Evolutionary conservation across 345 rosid genomes (phyloP).

Genomic region (Bretschneidera sinensis): DNA sequence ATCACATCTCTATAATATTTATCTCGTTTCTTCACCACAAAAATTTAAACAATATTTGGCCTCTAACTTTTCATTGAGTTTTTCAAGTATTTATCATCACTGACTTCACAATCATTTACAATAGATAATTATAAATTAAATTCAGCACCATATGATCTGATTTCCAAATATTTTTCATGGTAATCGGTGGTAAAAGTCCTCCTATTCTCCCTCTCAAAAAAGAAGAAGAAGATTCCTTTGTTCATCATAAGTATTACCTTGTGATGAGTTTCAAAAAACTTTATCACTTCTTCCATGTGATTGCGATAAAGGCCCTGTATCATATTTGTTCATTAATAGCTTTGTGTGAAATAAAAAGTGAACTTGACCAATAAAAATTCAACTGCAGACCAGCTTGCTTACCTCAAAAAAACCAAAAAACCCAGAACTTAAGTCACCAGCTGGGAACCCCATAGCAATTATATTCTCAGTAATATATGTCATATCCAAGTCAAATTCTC

Average conservation of each 20-base stretch:
- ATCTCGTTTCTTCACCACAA: too few species aligned
- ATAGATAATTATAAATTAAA: too few species aligned
- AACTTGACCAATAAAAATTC: conserved; percentile 8
- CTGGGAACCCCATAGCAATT: conserved; percentile 97
- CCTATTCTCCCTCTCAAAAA: not conserved
- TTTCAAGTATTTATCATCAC: too few species aligned
- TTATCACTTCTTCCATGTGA: conserved; percentile 96
- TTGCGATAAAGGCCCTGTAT: conserved; percentile 85
- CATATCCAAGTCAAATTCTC: conserved; percentile 67
- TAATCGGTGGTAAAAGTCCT: not conserved
- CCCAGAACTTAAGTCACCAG: conserved; percentile 93
- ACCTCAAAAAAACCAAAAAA: conserved; percentile 90
- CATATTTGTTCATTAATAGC: conserved; percentile 14
- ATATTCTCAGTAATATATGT: conserved; percentile 59
- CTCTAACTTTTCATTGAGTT: too few species aligned
- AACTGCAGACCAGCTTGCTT: conserved; percentile 8
- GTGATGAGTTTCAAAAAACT: conserved; percentile 85
- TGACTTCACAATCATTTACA: too few species aligned
- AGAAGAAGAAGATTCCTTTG: not conserved
- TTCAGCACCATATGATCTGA: too few species aligned
- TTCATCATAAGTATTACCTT: too few species aligned
- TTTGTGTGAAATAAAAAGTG: not conserved
- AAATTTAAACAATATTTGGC: too few species aligned
- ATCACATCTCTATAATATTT: too few species aligned
- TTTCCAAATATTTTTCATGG: not conserved